Evolutionary conservation across 208 protist genomes (phyloP).

Genomic region (Leptomonas pyrrhocoris): DNA sequence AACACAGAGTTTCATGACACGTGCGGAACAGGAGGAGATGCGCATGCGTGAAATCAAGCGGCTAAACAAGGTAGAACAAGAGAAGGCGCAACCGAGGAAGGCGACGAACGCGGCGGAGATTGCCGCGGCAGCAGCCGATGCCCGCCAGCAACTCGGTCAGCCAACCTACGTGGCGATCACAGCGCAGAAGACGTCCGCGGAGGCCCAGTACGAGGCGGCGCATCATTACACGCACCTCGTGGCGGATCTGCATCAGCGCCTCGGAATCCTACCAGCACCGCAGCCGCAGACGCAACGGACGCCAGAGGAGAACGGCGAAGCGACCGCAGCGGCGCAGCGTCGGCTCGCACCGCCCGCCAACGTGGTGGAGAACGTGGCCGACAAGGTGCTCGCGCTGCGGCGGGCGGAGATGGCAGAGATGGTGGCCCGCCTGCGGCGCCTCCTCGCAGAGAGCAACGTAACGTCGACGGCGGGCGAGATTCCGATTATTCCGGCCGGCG

Average conservation of each 20-base stretch:
- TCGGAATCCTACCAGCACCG: slow-evolving; percentile 11
- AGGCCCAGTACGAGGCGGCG: slow-evolving; percentile 11
- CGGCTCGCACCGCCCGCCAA: not conserved
- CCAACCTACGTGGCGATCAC: slow-evolving; percentile 27
- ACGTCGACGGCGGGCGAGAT: slow-evolving; percentile 3
- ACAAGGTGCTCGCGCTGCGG: slow-evolving; percentile 27
- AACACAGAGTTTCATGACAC: not conserved
- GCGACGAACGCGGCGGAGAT: slow-evolving; percentile 19
- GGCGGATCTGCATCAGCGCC: slow-evolving; percentile 22
- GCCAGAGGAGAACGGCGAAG: not conserved
- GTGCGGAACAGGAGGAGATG: slow-evolving; percentile 13
- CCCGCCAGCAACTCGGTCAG: slow-evolving; percentile 36
- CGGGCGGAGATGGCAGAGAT: slow-evolving; percentile 37
- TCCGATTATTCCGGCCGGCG: slow-evolving; percentile 19
- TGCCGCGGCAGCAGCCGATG: slow-evolving; percentile 30
- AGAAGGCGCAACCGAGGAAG: slow-evolving; percentile 3
- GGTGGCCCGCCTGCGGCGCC: slow-evolving; percentile 30
- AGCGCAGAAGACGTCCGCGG: slow-evolving; percentile 19
- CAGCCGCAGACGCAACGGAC: not conserved
- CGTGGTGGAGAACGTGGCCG: slow-evolving; percentile 15
- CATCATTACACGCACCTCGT: slow-evolving; percentile 25
- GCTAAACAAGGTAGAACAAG: slow-evolving; percentile 7
- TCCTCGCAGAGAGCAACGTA: slow-evolving; percentile 24
- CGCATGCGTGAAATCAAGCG: slow-evolving; percentile 8
- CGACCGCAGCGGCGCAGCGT: not conserved